phyloP scores from a whole-genome alignment of 2,329 filamentous ascomycete species.

The Akanthomyces muscarius region DNA sequence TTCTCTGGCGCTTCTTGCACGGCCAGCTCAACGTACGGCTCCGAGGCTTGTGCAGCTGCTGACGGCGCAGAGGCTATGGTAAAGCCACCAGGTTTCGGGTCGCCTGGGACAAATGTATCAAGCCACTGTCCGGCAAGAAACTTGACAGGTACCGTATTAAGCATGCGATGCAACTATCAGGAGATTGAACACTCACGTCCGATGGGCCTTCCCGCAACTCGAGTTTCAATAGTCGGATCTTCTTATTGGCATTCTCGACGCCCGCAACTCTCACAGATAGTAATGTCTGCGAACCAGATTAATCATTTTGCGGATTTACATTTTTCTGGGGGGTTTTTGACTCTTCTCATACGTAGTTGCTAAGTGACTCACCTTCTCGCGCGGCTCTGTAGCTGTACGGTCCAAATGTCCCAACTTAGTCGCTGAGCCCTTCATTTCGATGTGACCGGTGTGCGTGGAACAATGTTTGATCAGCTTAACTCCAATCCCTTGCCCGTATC shows the following conservation, averaged over 20 bases:
- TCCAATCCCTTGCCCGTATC: not conserved
- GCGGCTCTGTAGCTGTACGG: slow-evolving; percentile 69
- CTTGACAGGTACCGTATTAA: slow-evolving; percentile 30
- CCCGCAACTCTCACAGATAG: slow-evolving; percentile 58
- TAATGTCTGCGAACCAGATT: slow-evolving; percentile 36
- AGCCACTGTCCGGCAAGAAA: slow-evolving; percentile 87
- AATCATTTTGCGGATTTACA: not conserved
- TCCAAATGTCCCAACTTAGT: slow-evolving; percentile 51
- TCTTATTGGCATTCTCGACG: slow-evolving; percentile 62
- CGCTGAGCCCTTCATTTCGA: not conserved
- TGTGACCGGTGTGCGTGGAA: not conserved
- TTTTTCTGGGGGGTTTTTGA: not conserved
- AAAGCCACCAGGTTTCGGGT: slow-evolving; percentile 74
- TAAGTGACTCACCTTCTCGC: slow-evolving; percentile 48
- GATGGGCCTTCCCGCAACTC: slow-evolving; percentile 46
- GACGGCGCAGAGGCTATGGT: slow-evolving; percentile 77
- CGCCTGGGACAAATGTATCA: slow-evolving; percentile 69
- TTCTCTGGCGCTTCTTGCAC: slow-evolving; percentile 69
- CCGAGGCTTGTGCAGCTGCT: slow-evolving; percentile 34
- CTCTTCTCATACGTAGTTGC: not conserved
- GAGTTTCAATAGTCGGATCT: slow-evolving; percentile 65
- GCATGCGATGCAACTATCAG: not conserved
- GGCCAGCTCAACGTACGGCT: slow-evolving; percentile 68
- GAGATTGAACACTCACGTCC: slow-evolving; percentile 37
- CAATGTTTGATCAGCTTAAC: not conserved